Percentiles rank a stretch among this genome's conserved stretches.
These are phyloP conservation scores for Stromatinia cepivora DNA, from an alignment of 2,329 filamentous ascomycete species.

Conservation along the genomic window DNA sequence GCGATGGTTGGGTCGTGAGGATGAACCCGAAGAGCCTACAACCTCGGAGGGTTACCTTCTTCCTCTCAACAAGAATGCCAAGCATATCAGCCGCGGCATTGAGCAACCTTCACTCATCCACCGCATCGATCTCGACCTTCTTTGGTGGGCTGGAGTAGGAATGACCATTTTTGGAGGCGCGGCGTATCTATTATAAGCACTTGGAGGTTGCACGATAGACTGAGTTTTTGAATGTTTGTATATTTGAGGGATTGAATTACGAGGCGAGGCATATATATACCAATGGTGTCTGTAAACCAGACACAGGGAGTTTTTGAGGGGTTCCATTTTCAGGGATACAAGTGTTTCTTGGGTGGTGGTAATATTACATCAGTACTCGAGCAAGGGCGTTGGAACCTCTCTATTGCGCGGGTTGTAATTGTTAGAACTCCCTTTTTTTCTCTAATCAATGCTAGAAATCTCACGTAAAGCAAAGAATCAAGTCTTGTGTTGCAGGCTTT, in stretches of 20 bases:
- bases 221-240: slow-evolving; percentile 27
- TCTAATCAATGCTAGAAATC: slow-evolving; percentile 2
- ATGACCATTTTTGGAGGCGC: slow-evolving; percentile 41
- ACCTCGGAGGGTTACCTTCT: slow-evolving; percentile 36
- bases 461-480: background rate
- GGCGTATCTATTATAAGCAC: slow-evolving; percentile 39
- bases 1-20: slow-evolving; percentile 31
- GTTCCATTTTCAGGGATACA: slow-evolving; percentile 26
- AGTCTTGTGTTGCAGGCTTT: background rate
- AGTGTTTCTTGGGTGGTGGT: slow-evolving; percentile 9
- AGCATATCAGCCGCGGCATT: slow-evolving; percentile 36
- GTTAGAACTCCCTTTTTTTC: background rate
- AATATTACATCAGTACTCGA: slow-evolving; percentile 14
- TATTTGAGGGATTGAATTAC: slow-evolving; percentile 24
- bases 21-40: slow-evolving; percentile 42
- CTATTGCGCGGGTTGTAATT: slow-evolving; percentile 2
- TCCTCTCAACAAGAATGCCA: slow-evolving; percentile 40
- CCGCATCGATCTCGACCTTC: slow-evolving; percentile 35
- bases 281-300: slow-evolving; percentile 19
- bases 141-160: slow-evolving; percentile 42
- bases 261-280: slow-evolving; percentile 30
- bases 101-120: slow-evolving; percentile 29
- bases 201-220: slow-evolving; percentile 1
- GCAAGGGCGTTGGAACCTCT: slow-evolving; percentile 18
- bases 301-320: slow-evolving; percentile 19